These are phyloP conservation scores for Penicillium pancosmium DNA, from an alignment of 495 filamentous ascomycete species.

Conservation along the genomic window DNA sequence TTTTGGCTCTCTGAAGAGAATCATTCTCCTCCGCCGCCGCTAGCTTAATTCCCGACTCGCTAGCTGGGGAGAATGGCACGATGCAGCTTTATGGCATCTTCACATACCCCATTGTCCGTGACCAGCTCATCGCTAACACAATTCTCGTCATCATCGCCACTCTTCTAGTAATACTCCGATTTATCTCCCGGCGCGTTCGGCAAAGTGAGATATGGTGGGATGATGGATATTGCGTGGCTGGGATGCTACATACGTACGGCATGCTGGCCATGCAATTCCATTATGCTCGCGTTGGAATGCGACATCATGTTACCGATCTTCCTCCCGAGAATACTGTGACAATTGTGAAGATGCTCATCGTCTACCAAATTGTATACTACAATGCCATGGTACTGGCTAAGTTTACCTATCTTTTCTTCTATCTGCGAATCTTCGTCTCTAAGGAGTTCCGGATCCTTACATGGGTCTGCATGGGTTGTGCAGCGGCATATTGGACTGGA, in stretches of 20 bases:
- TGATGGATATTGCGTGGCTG: slow-evolving; percentile 20
- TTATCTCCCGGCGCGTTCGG: slow-evolving; percentile 21
- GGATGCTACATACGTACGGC: slow-evolving; percentile 23
- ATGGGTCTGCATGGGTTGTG: slow-evolving; percentile 36
- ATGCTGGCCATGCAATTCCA: slow-evolving; percentile 29
- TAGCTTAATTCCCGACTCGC: neutral
- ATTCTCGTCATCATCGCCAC: slow-evolving; percentile 22
- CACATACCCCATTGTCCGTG: slow-evolving; percentile 19
- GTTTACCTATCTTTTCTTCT: slow-evolving; percentile 54
- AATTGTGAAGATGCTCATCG: slow-evolving; percentile 28
- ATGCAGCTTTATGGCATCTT: slow-evolving; percentile 29
- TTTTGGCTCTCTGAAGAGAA: neutral
- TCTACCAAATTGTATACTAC: slow-evolving; percentile 34
- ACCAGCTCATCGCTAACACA: slow-evolving; percentile 30
- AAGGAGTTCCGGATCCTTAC: slow-evolving; percentile 38
- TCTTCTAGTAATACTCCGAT: slow-evolving; percentile 19
- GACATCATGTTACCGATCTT: slow-evolving; percentile 17
- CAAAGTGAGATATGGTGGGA: slow-evolving; percentile 26
- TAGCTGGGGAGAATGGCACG: neutral
- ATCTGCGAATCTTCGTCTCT: slow-evolving; percentile 52
- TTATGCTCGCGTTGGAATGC: slow-evolving; percentile 28
- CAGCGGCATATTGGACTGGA: slow-evolving; percentile 27
- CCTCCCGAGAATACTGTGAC: slow-evolving; percentile 20
- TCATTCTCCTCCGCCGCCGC: neutral
- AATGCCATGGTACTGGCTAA: slow-evolving; percentile 47